Base-by-base conservation (phyloP, 164 flowering plant genomes). In the Liriodendron chinense region DNA sequence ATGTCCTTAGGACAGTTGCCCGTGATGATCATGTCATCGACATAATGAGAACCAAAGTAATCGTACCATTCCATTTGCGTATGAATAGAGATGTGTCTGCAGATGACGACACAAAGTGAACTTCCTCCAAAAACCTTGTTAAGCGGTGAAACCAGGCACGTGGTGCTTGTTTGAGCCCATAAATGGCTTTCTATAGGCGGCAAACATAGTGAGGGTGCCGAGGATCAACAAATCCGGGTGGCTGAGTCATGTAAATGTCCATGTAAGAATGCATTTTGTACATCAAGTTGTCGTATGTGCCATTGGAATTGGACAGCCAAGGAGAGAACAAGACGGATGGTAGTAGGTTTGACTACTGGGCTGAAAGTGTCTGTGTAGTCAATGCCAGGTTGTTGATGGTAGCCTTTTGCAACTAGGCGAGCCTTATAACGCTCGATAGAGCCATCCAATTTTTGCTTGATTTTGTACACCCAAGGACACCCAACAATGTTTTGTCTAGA, bases 211-310 rank as follows among this genome's bases (percentile, higher is more conserved):
- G 7, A 1, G 72, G 72, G 3, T n/a, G 0, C 0, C 0, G 1
- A 7, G 75, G 9, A 18, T 66, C 47, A 1, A 1, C 0, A 7
- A 53, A 67, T 12, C 75, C 24, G 2, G 26, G 75, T 8, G 75
- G 72, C 53, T 66, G 71, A 12, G n/a, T 25, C 75, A 77, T 77
- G 9, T 64, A 72, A 16, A 72, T 65, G 50, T 1, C 71, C 76
- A 69, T 69, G 50, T 8, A 69, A 12, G 2, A 69, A 69, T 0
- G 50, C 70, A 1, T 70, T 70, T 20, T 57, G 18, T 28, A 75
- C 56, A 50, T 68, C 72, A 4, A 75, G 16, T 34, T 68, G 47
- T 3, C 48, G 14, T 16, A 69, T 73, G 7, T 21, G 5, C 59
- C 47, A 61, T 8, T 23, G 12, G 9, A 4, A 62, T 49, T 1